Conservation (phyloP, 179 eudicot genomes). For the Beta lomatogona region DNA sequence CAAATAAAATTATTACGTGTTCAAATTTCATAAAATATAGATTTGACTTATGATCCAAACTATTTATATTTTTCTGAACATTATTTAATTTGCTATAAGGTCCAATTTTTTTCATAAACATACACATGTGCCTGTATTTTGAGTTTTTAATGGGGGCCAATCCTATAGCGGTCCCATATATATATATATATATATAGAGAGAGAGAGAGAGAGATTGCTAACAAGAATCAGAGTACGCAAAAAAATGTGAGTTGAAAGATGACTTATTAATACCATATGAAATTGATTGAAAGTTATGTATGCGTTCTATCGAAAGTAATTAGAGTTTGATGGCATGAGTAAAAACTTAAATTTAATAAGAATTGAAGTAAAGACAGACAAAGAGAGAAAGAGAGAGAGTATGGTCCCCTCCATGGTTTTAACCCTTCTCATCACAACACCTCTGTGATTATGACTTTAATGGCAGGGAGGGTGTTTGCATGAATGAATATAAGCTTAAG, state of each 20-base stretch:
- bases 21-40: too few species aligned
- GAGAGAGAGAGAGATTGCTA: too few species aligned
- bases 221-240: not conserved
- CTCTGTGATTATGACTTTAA: constrained; percentile 41
- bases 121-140: not conserved
- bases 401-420: constrained; percentile 26
- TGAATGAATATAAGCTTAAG: constrained; percentile 47
- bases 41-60: too few species aligned
- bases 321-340: not conserved
- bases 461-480: constrained; percentile 54
- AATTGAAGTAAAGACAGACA: constrained; percentile 1
- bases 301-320: not conserved
- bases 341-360: not conserved
- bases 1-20: too few species aligned
- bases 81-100: too few species aligned
- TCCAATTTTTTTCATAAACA: not conserved
- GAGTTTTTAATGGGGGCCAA: not conserved
- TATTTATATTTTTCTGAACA: too few species aligned
- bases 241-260: not conserved
- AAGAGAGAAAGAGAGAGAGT: not conserved
- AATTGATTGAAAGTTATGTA: not conserved
- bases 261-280: not conserved
- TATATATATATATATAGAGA: too few species aligned
- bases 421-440: constrained; percentile 24
- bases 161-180: not conserved